Evolutionary conservation across 345 rosid genomes (phyloP), one percentile per base, ranked within the genome.

Genomic region (Hypericum perforatum): DNA sequence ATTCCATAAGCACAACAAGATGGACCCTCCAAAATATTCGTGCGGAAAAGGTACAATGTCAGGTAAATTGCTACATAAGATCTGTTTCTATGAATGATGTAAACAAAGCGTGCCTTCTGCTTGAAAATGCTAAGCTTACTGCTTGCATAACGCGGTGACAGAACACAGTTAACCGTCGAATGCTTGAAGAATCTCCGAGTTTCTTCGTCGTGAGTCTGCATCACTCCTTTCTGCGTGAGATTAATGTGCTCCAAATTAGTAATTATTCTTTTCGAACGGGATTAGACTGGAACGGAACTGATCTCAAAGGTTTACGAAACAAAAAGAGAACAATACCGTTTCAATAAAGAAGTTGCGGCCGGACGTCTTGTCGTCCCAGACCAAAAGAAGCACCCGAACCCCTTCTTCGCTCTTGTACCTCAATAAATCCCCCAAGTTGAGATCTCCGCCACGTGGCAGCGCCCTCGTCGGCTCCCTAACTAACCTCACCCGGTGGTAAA

Each of bases 281-380:
- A n/a, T n/a, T n/a, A n/a, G n/a, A n/a, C n/a, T n/a, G n/a, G n/a
- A n/a, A n/a, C n/a, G n/a, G n/a, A n/a, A n/a, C n/a, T n/a, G n/a
- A n/a, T n/a, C n/a, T n/a, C n/a, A n/a, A n/a, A n/a, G n/a, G n/a
- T 6, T 11, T 13, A 7, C 16, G 9, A 6, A 36, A 40, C 12
- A 7, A 2, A 22, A 5, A 32, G 3, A 9, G 49, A 29, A 11
- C 0, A 52, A 39, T 36, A 89, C 95, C 80, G 94, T 89, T 9
- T 77, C 72, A 40, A 89, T 63, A 70, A 81, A 74, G 61, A 83
- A 81, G 53, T 78, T 89, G 63, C 64, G 74, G 40, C 83, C 95
- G 9, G 97, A 89, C 49, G 95, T 85, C 72, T 78, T 86, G n/a
- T 89, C 97, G 60, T 89, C 97, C 97, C 97, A 89, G 39, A 89